Conservation (phyloP, 2,329 filamentous ascomycete genomes). For the Talaromyces atroroseus region DNA sequence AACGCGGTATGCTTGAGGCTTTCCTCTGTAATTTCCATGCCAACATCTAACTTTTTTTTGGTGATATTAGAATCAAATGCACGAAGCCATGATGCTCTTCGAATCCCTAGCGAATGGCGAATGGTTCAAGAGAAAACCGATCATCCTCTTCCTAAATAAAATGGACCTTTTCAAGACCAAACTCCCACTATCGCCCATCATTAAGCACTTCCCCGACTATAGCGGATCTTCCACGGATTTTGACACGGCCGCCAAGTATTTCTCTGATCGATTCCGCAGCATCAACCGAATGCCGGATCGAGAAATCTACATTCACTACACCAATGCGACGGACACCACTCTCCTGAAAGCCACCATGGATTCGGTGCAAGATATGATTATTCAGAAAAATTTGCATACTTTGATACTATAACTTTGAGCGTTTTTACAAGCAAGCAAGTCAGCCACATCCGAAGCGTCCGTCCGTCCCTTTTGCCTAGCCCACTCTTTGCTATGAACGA, state of each 20-base stretch:
- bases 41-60: constrained; percentile 13
- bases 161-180: constrained; percentile 81
- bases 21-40: neutral
- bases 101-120: constrained; percentile 81
- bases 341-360: constrained; percentile 80
- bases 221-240: constrained; percentile 65
- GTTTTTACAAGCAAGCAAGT: neutral
- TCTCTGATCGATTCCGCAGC: constrained; percentile 72
- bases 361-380: constrained; percentile 82
- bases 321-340: constrained; percentile 62
- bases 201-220: constrained; percentile 73
- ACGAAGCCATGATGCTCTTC: constrained; percentile 80
- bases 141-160: constrained; percentile 83
- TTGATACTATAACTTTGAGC: constrained; percentile 58
- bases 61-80: constrained; percentile 71
- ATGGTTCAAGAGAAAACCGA: constrained; percentile 76
- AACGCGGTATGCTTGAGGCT: constrained; percentile 65
- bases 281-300: constrained; percentile 60
- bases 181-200: constrained; percentile 64
- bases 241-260: constrained; percentile 72
- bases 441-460: neutral
- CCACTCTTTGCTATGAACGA: neutral
- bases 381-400: constrained; percentile 75
- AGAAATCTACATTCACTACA: constrained; percentile 56
- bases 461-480: neutral